Evolutionary conservation across 2,329 filamentous ascomycete genomes (phyloP).

Genomic region (Colletotrichum liaoningense): DNA sequence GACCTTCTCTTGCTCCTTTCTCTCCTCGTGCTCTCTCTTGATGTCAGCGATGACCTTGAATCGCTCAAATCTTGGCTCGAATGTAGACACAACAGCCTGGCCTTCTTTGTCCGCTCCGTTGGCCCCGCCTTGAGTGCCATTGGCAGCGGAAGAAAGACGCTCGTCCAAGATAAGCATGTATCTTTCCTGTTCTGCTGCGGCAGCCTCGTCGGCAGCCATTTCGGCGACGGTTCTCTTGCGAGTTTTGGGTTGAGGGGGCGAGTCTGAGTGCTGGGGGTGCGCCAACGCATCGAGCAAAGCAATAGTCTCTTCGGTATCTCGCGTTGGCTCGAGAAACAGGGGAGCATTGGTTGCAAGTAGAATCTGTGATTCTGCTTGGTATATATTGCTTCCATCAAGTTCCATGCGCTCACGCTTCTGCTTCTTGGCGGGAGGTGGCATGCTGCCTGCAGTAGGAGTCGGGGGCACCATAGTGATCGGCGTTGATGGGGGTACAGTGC

Average conservation of each 20-base stretch:
- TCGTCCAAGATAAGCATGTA: constrained; percentile 96
- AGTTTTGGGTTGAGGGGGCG: constrained; percentile 85
- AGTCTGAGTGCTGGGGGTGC: constrained; percentile 81
- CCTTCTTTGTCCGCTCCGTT: constrained; percentile 78
- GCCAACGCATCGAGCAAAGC: constrained; percentile 76
- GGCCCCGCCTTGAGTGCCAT: constrained; percentile 66
- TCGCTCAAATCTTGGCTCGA: constrained; percentile 87
- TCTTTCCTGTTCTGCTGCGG: constrained; percentile 87
- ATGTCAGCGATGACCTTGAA: constrained; percentile 94
- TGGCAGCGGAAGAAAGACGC: constrained; percentile 72
- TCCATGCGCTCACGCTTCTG: constrained; percentile 80
- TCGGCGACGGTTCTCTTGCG: constrained; percentile 95
- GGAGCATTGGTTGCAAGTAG: constrained; percentile 79
- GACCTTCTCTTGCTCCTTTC: constrained; percentile 79
- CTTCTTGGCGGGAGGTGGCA: constrained; percentile 72
- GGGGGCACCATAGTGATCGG: constrained; percentile 69
- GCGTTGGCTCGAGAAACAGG: constrained; percentile 82
- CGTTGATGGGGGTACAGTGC: constrained; percentile 74
- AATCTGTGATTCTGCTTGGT: constrained; percentile 81
- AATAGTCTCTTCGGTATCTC: constrained; percentile 75
- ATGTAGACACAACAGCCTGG: constrained; percentile 76
- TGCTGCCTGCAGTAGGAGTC: constrained; percentile 69
- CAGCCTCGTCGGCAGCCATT: constrained; percentile 92
- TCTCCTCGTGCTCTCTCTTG: constrained; percentile 80
- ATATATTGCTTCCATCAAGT: constrained; percentile 78